Evolutionary conservation across 768 basidiomycete genomes (phyloP).

Genomic region (Omphalotus guepiniiformis): DNA sequence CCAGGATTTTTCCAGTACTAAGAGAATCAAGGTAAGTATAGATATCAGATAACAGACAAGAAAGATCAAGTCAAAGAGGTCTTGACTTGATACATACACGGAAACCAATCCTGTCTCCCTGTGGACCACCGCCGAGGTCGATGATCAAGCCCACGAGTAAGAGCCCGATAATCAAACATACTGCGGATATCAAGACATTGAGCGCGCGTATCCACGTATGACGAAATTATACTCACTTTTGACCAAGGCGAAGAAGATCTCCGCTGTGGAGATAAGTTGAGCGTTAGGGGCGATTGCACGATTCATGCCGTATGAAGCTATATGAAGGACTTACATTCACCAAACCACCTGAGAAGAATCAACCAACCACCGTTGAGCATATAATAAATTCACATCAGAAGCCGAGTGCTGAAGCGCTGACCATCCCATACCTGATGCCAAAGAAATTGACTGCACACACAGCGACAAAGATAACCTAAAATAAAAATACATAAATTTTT

Average conservation of each 20-base stretch:
- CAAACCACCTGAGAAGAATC: conserved; percentile 45
- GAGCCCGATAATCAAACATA: conserved; percentile 56
- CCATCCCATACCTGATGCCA: conserved; percentile 53
- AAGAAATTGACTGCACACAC: conserved; percentile 63
- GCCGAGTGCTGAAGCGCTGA: too few species aligned
- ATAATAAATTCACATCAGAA: too few species aligned
- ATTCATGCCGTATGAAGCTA: neutral
- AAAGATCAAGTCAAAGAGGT: too few species aligned
- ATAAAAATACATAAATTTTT: neutral
- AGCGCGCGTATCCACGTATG: neutral
- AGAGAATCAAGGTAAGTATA: neutral
- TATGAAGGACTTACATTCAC: conserved; percentile 43
- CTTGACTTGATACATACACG: too few species aligned
- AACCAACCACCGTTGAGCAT: too few species aligned
- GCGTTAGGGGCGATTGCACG: too few species aligned
- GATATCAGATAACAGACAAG: conserved; percentile 15
- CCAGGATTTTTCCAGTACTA: conserved; percentile 77
- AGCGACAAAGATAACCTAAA: conserved; percentile 45
- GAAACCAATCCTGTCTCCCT: conserved; percentile 64
- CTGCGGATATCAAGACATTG: conserved; percentile 33
- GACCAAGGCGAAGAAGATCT: conserved; percentile 63
- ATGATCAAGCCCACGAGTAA: conserved; percentile 63
- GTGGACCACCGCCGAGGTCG: conserved; percentile 75
- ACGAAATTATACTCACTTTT: conserved; percentile 40
- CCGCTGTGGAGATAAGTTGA: conserved; percentile 47